A percentile compares a stretch with the other conserved stretches of the same genome.
Conservation (phyloP, 2,329 filamentous ascomycete species). For the Fusarium praegraminearum region DNA sequence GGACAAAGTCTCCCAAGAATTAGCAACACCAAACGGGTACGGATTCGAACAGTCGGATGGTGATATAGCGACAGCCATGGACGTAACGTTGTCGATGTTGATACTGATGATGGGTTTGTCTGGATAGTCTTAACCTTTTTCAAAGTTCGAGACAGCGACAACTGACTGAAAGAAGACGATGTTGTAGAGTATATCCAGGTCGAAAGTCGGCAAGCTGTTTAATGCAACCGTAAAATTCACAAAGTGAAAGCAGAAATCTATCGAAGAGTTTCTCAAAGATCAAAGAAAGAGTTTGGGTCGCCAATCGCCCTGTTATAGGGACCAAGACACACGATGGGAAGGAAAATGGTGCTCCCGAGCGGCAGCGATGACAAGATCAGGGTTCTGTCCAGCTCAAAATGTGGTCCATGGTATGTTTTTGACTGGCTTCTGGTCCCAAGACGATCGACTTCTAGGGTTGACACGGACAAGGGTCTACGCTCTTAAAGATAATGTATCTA, state of each 20-base stretch:
- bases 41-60: conserved; percentile 24
- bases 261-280: conserved; percentile 7
- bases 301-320: not conserved
- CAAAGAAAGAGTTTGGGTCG: not conserved
- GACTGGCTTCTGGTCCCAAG: conserved; percentile 37
- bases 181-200: conserved; percentile 12
- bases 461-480: conserved; percentile 41
- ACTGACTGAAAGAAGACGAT: conserved; percentile 16
- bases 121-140: conserved; percentile 6
- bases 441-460: conserved; percentile 45
- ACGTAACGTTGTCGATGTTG: conserved; percentile 8
- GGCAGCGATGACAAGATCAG: conserved; percentile 18
- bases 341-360: conserved; percentile 11
- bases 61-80: conserved; percentile 40
- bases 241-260: conserved; percentile 14
- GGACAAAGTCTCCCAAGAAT: conserved; percentile 24
- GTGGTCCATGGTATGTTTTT: conserved; percentile 46
- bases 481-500: conserved; percentile 43
- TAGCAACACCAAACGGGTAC: conserved; percentile 19
- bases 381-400: conserved; percentile 22
- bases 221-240: conserved; percentile 13
- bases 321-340: not conserved
- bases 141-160: conserved; percentile 1
- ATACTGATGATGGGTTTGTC: conserved; percentile 4
- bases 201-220: conserved; percentile 7